Base-by-base conservation (phyloP, 2,329 filamentous ascomycete genomes). In the Amphichorda felina region DNA sequence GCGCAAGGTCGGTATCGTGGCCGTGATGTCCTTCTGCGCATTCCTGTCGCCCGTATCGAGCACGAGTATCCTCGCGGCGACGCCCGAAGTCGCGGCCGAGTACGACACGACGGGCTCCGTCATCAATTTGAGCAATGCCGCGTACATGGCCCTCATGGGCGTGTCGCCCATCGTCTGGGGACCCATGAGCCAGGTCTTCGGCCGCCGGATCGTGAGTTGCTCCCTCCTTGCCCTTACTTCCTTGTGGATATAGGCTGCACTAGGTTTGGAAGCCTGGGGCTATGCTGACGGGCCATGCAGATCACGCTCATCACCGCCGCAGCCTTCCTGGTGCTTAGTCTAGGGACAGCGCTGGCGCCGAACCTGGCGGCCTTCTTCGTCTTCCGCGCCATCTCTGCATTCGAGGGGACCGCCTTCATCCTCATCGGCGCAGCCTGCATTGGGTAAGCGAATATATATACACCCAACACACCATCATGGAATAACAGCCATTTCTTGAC, bases 101-200 rank as follows among this genome's bases (percentile, higher is more conserved):
- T 85, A 72, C 50, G 43, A 62, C 27, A 84, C 79, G 0, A 80
- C 72, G 0, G 79, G 77, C 5, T 71, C 70, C 8, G 69, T 86
- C 38, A 76, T 88, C 51, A 83, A 84, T 49, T 56, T 82, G 30
- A 79, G 72, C 49, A 89, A 88, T 56, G 82, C 82, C 0, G 56
- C 80, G n/a, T 85, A 84, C 45, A 69, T 85, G 61, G 54, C 79
- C 4, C 76, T 79, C 45, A 88, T 87, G 81, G 82, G 79, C 0
- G 38, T 84, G 4, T 72, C 69, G 11, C 75, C 81, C 2, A 68
- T 77, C 8, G 69, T 87, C 36, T 88, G 79, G 70, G 80, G 82
- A 0, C 82, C 82, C 0, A 59, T 84, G 40, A 82, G 78, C 43
- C 72, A 78, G 43, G 67, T 79, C 0, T 77, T 73, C 46, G 75